A percentile compares a stretch with the other conserved stretches of the same genome.
Evolutionary conservation across 352 stramenopile genomes (phyloP).

Genomic region (Thraustochytrium sp.): DNA sequence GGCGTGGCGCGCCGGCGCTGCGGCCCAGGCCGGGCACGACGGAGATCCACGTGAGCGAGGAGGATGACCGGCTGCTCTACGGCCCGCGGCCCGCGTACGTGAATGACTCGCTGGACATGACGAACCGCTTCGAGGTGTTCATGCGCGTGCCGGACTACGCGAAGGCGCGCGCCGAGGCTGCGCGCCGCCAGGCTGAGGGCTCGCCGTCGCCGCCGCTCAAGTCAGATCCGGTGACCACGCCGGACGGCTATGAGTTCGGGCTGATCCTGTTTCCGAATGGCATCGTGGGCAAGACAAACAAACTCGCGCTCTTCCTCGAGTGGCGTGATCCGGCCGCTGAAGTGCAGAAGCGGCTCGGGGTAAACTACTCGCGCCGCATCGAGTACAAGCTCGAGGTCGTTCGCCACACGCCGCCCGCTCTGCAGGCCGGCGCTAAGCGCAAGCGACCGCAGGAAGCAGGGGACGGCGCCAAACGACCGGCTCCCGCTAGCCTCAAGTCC

Average conservation of each 20-base stretch:
- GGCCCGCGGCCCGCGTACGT: neutral
- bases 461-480: too few species aligned
- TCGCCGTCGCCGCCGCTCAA: neutral
- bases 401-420: neutral
- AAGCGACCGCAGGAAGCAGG: neutral
- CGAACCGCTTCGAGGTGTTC: neutral
- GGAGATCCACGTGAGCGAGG: neutral
- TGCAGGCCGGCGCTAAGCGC: neutral
- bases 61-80: neutral
- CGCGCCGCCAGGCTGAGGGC: neutral
- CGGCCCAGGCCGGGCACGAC: neutral
- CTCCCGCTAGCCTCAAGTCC: neutral
- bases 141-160: slow-evolving; percentile 4
- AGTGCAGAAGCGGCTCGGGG: neutral
- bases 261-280: slow-evolving; percentile 32
- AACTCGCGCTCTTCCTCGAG: slow-evolving; percentile 1
- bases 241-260: neutral
- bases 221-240: neutral
- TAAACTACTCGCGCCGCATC: neutral
- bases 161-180: neutral
- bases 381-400: neutral
- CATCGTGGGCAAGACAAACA: neutral
- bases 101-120: neutral
- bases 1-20: too few species aligned
- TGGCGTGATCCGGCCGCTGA: neutral